A percentile compares a stretch with the other conserved stretches of the same genome.
phyloP scores from a whole-genome alignment of 2,329 filamentous ascomycete genomes.

The Neofusicoccum sp. region DNA sequence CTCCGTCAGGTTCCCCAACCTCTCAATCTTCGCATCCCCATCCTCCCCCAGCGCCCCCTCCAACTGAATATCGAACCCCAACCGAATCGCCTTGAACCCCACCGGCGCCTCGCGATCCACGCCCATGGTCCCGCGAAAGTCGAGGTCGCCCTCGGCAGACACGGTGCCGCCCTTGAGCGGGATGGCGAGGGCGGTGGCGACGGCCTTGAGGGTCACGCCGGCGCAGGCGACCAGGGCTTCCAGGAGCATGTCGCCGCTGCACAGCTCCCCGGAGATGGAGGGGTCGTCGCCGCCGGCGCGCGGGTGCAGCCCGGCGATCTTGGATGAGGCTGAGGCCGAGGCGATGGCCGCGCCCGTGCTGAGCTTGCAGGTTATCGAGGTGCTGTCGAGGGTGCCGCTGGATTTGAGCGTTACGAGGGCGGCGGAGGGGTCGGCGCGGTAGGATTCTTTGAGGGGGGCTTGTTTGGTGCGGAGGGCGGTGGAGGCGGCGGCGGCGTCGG shows the following conservation, averaged over 20 bases:
- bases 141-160: constrained; percentile 50
- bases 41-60: constrained; percentile 33
- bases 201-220: constrained; percentile 55
- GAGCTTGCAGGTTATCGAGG: constrained; percentile 52
- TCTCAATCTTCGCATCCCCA: constrained; percentile 47
- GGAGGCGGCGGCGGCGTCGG: constrained; percentile 34
- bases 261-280: constrained; percentile 50
- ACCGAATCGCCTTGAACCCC: constrained; percentile 50
- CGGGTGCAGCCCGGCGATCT: constrained; percentile 48
- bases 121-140: constrained; percentile 54
- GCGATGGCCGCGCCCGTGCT: constrained; percentile 44
- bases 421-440: constrained; percentile 47
- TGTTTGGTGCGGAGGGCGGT: constrained; percentile 50
- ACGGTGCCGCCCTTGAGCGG: constrained; percentile 48
- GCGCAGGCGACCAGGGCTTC: constrained; percentile 55
- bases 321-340: constrained; percentile 34
- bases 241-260: constrained; percentile 54
- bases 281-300: constrained; percentile 47
- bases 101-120: constrained; percentile 51
- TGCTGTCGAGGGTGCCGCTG: constrained; percentile 47
- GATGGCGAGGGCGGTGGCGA: constrained; percentile 51
- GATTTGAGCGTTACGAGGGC: constrained; percentile 52
- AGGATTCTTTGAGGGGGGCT: constrained; percentile 52
- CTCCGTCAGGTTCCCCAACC: constrained; percentile 52
- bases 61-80: constrained; percentile 40